Percentiles rank a stretch among this genome's conserved stretches.
phyloP scores from a whole-genome alignment of 1,139 yeast genomes.

The Blastobotrys petasosporus region DNA sequence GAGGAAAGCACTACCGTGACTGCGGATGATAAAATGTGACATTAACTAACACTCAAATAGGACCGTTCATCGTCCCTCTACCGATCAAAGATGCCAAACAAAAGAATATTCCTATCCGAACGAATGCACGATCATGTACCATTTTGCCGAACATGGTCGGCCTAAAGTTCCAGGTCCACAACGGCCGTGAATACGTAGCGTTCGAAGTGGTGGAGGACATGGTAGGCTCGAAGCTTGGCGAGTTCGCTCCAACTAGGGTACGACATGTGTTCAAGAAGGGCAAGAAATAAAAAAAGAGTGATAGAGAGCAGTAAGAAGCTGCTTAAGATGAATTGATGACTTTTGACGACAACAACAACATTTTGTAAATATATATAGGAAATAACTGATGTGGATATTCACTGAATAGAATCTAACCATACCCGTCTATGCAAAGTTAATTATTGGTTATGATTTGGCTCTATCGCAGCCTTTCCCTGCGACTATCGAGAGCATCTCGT shows the following conservation, averaged over 20 bases:
- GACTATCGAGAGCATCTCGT: conserved; percentile 40
- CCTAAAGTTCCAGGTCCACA: conserved; percentile 85
- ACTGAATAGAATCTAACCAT: neutral
- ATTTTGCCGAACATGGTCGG: conserved; percentile 95
- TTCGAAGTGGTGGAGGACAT: conserved; percentile 85
- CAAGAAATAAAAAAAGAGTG: conserved; percentile 15
- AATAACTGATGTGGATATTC: neutral
- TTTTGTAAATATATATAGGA: neutral
- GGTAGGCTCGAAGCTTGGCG: conserved; percentile 97
- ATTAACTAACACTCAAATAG: conserved; percentile 32
- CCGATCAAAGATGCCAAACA: conserved; percentile 82
- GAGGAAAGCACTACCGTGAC: neutral
- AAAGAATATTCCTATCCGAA: conserved; percentile 79
- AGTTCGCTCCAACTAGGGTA: conserved; percentile 89
- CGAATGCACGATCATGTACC: conserved; percentile 92
- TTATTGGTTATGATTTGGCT: neutral
- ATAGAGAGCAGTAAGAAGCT: neutral
- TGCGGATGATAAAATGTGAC: neutral
- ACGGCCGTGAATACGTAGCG: conserved; percentile 90
- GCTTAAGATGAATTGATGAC: neutral
- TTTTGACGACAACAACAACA: neutral
- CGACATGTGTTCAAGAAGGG: conserved; percentile 72
- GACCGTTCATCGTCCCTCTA: conserved; percentile 90
- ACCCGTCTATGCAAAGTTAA: neutral
- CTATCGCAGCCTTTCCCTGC: conserved; percentile 10